phyloP scores from a whole-genome alignment of 116 monocot species.

The Phalaenopsis hybrid region DNA sequence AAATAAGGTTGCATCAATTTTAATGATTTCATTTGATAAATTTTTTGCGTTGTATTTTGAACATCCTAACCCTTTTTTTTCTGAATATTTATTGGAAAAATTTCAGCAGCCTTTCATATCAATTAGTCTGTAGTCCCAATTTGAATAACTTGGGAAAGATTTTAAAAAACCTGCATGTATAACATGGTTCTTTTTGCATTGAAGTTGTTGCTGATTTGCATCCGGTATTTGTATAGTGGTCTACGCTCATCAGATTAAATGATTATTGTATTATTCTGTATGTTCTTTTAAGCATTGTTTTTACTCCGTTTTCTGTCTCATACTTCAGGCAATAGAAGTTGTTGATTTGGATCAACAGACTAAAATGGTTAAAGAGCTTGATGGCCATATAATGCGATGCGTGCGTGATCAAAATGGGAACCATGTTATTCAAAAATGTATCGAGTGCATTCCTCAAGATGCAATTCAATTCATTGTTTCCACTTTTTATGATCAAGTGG shows the following conservation, averaged over 20 bases:
- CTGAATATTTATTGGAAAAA: background rate
- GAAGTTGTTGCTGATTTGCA: background rate
- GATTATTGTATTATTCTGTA: background rate
- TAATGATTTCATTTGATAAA: background rate
- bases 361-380: conserved; percentile 83
- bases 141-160: background rate
- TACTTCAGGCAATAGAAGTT: conserved; percentile 70
- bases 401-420: conserved; percentile 97
- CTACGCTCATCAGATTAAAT: background rate
- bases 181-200: background rate
- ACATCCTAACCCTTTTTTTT: background rate
- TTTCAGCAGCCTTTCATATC: background rate
- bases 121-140: background rate
- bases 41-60: background rate
- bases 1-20: background rate
- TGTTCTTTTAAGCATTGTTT: background rate
- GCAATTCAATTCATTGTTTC: conserved; percentile 82
- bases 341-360: conserved; percentile 63
- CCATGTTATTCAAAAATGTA: conserved; percentile 97
- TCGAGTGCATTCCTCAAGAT: conserved; percentile 85
- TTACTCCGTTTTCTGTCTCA: background rate
- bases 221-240: background rate
- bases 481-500: conserved; percentile 90
- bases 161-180: background rate
- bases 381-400: conserved; percentile 83